Base-by-base conservation (phyloP, 176 grass and related monocot genomes). In the Dendrocalamus sinicus region DNA sequence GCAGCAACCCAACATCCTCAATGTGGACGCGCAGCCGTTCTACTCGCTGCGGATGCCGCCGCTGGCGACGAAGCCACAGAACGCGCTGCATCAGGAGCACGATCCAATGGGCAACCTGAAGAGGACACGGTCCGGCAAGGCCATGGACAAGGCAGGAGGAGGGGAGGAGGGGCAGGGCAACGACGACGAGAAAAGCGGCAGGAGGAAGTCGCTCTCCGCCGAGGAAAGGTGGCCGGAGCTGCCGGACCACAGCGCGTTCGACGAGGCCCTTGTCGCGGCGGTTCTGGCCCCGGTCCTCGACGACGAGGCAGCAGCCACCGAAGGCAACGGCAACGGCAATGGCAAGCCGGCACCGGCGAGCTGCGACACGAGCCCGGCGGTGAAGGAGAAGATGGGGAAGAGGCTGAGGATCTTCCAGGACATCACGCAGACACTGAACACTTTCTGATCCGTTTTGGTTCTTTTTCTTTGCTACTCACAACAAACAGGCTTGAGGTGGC, bases 321-420 rank as follows among this genome's bases (percentile, higher is more conserved):
- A 68, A 24, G 54, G 24, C 20, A 55, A 79, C 40, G 68, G 24
- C 47, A 89, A 90, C 1, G 52, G 16, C 52, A 54, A 9, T 9
- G 8, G 67, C 78, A 47, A 2, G 53, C 53, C 17, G 19, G 57
- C 81, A 50, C 24, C 62, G 6, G 50, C 70, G 35, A 86, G 81
- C 63, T 80, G 72, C 43, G 75, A 85, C 86, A 92, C 86, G 20
- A 98, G 96, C 58, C 93, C 93, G 1, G 82, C 82, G 60, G 63
- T 88, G 90, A 90, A 88, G 78, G 92, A 99, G 77, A 91, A 87
- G 89, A 86, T 87, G 50, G 88, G 88, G 30, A 95, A 98, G 92
- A 94, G 93, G 84, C 84, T 99, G 28, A 99, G 86, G 88, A 94
- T 99, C 65, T 96, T 99, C 86, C 84, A 96, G 86, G 96, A 99